Evolutionary conservation across 306 rosid species (phyloP).

Genomic region (Lathyrus sativus): DNA sequence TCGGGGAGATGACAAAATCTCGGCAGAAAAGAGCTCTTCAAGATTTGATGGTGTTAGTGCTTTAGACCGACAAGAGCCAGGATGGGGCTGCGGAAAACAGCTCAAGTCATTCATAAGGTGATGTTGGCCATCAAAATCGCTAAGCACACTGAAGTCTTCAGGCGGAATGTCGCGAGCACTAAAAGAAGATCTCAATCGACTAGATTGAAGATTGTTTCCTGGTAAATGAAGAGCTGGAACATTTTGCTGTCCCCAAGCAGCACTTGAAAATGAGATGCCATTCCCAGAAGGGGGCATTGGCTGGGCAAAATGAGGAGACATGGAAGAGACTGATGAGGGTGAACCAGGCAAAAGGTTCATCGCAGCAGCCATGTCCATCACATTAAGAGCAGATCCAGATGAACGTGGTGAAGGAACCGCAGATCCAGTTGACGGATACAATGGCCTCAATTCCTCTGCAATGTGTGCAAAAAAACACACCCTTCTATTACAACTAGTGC

Average conservation of each 20-base stretch:
- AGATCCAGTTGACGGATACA: constrained; percentile 80
- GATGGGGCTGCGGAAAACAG: constrained; percentile 59
- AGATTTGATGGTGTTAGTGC: constrained; percentile 69
- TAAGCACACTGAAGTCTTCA: constrained; percentile 50
- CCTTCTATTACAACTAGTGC: constrained; percentile 69
- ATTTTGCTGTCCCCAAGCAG: constrained; percentile 72
- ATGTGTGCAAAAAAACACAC: constrained; percentile 88
- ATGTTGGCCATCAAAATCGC: constrained; percentile 62
- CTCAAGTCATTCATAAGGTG: constrained; percentile 65
- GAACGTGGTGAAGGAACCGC: constrained; percentile 77
- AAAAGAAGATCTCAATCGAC: constrained; percentile 76
- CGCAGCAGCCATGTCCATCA: constrained; percentile 91
- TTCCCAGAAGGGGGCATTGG: constrained; percentile 75
- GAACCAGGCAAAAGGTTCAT: constrained; percentile 76
- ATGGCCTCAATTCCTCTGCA: constrained; percentile 68
- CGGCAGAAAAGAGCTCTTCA: constrained; percentile 73
- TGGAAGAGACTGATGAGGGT: constrained; percentile 64
- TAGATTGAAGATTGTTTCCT: constrained; percentile 78
- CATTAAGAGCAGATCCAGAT: constrained; percentile 59
- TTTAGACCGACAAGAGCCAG: constrained; percentile 59
- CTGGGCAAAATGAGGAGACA: constrained; percentile 75
- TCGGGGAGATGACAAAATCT: constrained; percentile 64
- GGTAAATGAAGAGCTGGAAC: constrained; percentile 85
- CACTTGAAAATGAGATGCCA: constrained; percentile 54
- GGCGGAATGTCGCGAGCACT: constrained; percentile 73